Evolutionary conservation across 345 rosid genomes (phyloP).

Genomic region (Pugionium dolabratum): DNA sequence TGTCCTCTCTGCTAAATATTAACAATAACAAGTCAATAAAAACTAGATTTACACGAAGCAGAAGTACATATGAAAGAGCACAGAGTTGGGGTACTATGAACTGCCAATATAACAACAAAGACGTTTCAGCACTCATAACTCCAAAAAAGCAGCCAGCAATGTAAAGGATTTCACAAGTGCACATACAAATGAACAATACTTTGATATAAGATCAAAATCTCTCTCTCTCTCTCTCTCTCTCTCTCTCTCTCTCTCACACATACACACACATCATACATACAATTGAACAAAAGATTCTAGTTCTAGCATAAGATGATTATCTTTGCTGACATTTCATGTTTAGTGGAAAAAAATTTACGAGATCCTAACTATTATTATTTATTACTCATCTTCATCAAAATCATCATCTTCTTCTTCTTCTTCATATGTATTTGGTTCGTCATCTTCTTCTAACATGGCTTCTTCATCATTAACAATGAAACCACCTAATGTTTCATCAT

Average conservation of each 20-base stretch:
- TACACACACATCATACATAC: slow-evolving; percentile 12
- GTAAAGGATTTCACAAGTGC: neutral
- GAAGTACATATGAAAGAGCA: no score
- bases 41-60: neutral
- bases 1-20: slow-evolving; percentile 62
- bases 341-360: neutral
- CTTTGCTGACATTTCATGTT: slow-evolving; percentile 15
- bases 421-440: slow-evolving; percentile 43
- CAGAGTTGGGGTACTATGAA: slow-evolving; percentile 19
- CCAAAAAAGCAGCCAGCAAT: neutral
- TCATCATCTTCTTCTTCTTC: slow-evolving; percentile 40
- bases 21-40: slow-evolving; percentile 8
- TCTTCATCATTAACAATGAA: slow-evolving; percentile 66
- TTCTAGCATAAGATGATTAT: slow-evolving; percentile 20
- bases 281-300: slow-evolving; percentile 23
- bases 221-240: neutral
- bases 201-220: neutral
- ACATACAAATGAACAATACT: neutral
- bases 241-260: no score
- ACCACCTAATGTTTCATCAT: slow-evolving; percentile 69
- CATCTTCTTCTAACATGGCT: slow-evolving; percentile 41
- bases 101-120: neutral
- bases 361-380: slow-evolving; percentile 2
- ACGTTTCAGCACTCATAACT: neutral
- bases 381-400: slow-evolving; percentile 33